Conservation (phyloP, 495 filamentous ascomycete genomes). For the Hypoxylon trugodes region DNA sequence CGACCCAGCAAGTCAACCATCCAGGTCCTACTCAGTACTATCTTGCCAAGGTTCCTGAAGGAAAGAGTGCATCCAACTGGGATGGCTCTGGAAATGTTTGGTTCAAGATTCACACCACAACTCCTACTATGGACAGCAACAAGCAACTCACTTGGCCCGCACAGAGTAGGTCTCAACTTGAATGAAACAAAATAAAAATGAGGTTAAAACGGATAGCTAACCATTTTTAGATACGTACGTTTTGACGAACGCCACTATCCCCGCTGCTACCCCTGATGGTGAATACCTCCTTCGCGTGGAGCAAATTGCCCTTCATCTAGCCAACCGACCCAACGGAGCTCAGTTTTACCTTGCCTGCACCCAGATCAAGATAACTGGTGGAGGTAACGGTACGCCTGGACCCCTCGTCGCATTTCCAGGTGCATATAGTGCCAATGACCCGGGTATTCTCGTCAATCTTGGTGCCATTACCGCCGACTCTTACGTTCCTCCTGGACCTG, state of each 20-base stretch:
- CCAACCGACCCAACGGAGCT: slow-evolving; percentile 51
- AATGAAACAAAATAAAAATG: background rate
- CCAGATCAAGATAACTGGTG: slow-evolving; percentile 63
- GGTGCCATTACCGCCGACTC: slow-evolving; percentile 43
- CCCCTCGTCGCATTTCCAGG: slow-evolving; percentile 60
- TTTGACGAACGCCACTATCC: slow-evolving; percentile 57
- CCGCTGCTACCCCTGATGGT: slow-evolving; percentile 52
- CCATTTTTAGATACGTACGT: slow-evolving; percentile 45
- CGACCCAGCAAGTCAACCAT: slow-evolving; percentile 57
- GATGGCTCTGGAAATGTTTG: slow-evolving; percentile 58
- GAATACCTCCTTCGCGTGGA: slow-evolving; percentile 67
- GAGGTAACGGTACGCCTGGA: slow-evolving; percentile 55
- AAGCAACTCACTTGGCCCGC: slow-evolving; percentile 52
- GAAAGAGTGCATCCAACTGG: slow-evolving; percentile 52
- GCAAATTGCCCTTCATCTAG: slow-evolving; percentile 61
- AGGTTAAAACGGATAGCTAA: background rate
- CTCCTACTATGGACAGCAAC: slow-evolving; percentile 49
- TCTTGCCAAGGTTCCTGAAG: slow-evolving; percentile 58
- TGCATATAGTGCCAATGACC: slow-evolving; percentile 59
- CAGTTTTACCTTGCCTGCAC: slow-evolving; percentile 65
- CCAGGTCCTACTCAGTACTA: slow-evolving; percentile 58
- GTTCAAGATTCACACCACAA: slow-evolving; percentile 62
- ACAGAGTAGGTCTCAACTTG: slow-evolving; percentile 43
- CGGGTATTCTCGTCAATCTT: slow-evolving; percentile 57
- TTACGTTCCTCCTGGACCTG: slow-evolving; percentile 55